phyloP scores from a whole-genome alignment of 371 early-diverging fungal genomes.

The Rhizopus sp. region DNA sequence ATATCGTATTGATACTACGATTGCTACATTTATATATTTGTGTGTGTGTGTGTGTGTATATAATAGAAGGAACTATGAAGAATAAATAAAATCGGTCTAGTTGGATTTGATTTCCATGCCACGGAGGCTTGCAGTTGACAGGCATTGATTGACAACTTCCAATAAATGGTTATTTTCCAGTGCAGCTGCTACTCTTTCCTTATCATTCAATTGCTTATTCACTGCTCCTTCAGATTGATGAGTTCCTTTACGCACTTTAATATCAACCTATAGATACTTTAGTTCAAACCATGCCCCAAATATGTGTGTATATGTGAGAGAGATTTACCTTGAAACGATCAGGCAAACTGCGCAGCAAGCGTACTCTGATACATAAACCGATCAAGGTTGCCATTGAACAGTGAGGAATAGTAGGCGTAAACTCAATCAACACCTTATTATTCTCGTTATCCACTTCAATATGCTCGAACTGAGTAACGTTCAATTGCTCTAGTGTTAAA shows the following conservation, averaged over 20 bases:
- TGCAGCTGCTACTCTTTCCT: constrained; percentile 99
- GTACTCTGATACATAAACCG: constrained; percentile 96
- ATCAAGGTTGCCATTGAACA: constrained; percentile 99
- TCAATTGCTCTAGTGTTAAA: constrained; percentile 92
- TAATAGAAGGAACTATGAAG: too few species aligned
- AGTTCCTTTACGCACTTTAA: constrained; percentile 89
- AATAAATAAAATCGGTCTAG: background rate
- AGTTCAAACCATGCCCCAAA: background rate
- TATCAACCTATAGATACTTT: constrained; percentile 65
- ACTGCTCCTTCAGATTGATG: constrained; percentile 95
- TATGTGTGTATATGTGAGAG: background rate
- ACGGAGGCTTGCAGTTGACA: constrained; percentile 62
- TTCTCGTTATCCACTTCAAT: constrained; percentile 73
- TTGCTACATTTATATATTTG: too few species aligned
- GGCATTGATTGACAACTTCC: constrained; percentile 93
- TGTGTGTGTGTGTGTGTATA: too few species aligned
- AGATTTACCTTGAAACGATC: constrained; percentile 80
- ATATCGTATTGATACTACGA: too few species aligned
- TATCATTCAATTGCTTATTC: constrained; percentile 99
- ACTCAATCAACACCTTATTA: constrained; percentile 73
- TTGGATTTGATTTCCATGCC: constrained; percentile 23
- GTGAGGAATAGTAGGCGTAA: constrained; percentile 99
- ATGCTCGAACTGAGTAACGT: constrained; percentile 88
- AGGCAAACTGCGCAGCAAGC: constrained; percentile 84
- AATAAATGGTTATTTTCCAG: constrained; percentile 93